Base-by-base conservation (phyloP, 2,329 filamentous ascomycete genomes). In the Hypoxylon sp. region DNA sequence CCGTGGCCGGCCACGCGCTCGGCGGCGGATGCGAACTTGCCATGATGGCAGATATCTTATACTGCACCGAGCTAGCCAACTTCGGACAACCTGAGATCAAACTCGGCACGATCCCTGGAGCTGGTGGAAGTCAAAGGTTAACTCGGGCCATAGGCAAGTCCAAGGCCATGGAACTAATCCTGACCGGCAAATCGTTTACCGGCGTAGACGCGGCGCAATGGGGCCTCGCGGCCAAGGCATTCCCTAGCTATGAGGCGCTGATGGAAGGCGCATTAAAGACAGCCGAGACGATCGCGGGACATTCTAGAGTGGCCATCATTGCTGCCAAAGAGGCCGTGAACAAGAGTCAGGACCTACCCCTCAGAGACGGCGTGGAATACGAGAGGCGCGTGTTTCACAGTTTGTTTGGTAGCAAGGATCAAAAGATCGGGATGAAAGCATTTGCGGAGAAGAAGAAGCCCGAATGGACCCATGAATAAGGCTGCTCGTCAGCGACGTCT, bases 1-100 rank as follows among this genome's bases (percentile, higher is more conserved):
- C 94, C 16, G 92, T 99, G 2, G 94, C 94, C 7, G 94, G 94
- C 12, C 92, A 97, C 69, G 94, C 94, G 2, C 83, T 99, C 1
- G 94, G 94, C 17, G 94, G 94, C 43, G 94, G 94, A 35, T 99
- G 94, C 71, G 94, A 99, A 77, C 82, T 99, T 9, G 92, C 94
- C 38, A 89, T 99, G 80, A 99, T 97, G 94, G 91, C 89, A 67
- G 94, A 99, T 71, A 87, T 97, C 62, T 75, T 99, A 53, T 97
- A 97, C 79, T 94, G 90, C 75, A 92, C 89, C 2, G 80, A 87
- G 40, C 83, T 74, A 11, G 93, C 94, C 60, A 95, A 90, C 65
- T 97, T 99, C 69, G 94, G 94, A 8, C 94, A 97, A 75, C 94
- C 94, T 1, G 94, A 99, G 78, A 91, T 99, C 77, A 97, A 95